Conservation (phyloP, 345 rosid species). For the Arabis alpina region DNA sequence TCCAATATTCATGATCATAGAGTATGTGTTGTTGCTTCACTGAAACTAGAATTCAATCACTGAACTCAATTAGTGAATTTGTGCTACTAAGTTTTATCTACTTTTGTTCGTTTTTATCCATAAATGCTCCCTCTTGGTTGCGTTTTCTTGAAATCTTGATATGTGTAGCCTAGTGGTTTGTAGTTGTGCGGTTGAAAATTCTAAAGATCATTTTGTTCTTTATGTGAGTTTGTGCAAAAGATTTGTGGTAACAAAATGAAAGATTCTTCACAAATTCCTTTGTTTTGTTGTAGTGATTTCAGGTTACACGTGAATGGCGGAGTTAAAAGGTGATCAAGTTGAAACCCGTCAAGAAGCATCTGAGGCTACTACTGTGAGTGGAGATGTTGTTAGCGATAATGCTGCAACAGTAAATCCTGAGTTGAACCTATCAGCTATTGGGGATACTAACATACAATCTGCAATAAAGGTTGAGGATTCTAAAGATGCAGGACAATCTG, state of each 20-base stretch:
- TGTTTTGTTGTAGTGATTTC: conserved; percentile 32
- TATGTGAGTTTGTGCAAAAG: not conserved
- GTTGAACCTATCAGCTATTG: conserved; percentile 7
- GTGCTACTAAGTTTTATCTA: not conserved
- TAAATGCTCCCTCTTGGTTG: not conserved
- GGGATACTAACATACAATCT: conserved; percentile 24
- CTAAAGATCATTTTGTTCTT: not conserved
- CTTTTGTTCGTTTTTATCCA: not conserved
- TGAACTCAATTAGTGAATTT: not conserved
- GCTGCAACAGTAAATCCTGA: conserved; percentile 31
- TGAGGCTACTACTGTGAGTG: conserved; percentile 27
- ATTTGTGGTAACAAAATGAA: not conserved
- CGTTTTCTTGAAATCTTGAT: not conserved
- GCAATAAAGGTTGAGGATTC: conserved; percentile 12
- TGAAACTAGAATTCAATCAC: not conserved
- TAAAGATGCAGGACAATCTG: conserved; percentile 37
- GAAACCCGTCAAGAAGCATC: conserved; percentile 34
- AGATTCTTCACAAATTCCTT: not conserved
- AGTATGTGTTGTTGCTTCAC: not conserved
- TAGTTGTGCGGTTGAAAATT: not conserved
- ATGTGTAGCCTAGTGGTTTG: not conserved
- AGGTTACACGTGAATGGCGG: conserved; percentile 52
- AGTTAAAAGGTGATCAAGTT: conserved; percentile 41
- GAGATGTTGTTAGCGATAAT: conserved; percentile 30
- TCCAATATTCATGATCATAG: too few species aligned